Base-by-base conservation (phyloP, 1,284 basidiomycete species). In the Wolfiporia cocos region DNA sequence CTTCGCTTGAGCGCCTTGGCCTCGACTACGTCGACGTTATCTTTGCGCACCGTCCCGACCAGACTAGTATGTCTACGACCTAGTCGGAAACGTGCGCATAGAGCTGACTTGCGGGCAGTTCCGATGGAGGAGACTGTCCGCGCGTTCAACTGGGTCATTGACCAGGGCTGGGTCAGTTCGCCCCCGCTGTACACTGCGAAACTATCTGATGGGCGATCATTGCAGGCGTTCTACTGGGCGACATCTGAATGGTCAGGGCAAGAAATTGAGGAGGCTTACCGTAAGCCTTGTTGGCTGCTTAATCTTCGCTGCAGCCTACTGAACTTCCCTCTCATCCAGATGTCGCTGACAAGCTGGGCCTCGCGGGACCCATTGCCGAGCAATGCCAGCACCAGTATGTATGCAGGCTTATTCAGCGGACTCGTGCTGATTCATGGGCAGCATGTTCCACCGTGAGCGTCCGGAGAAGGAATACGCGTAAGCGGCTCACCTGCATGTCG, bases 391-490 rank as follows among this genome's bases (percentile, higher is more conserved):
- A 83, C 55, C 65, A 81, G 79, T 81, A 42, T 30, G 64, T 56
- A 15, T 14, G n/a, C 17, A 2, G 9, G 7, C 6, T 12, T 14
- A 5, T 5, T 30, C 22, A 5, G 11, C 18, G 19, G 5, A 26
- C 12, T 31, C 18, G 23, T 28, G n/a, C 9, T 32, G 37, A 14
- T 31, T 31, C 19, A 9, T 32, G 34, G 31, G 22, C 51, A 82
- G 76, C 60, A 76, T 85, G 73, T 73, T 88, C 60, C 73, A 80
- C 53, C 79, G 86, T 30, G 78, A 86, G 51, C 76, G 83, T n/a
- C 81, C 89, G 34, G 90, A 93, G 68, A 76, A 78, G 53, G 88
- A 92, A 69, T 92, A 89, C 61, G 73, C 70, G 79, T 79, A 44
- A 53, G 53, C 7, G 6, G 10, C 32, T 12, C 6, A 15, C 11